phyloP scores from a whole-genome alignment of 2,329 filamentous ascomycete species.

The Metarhizium robertsii region DNA sequence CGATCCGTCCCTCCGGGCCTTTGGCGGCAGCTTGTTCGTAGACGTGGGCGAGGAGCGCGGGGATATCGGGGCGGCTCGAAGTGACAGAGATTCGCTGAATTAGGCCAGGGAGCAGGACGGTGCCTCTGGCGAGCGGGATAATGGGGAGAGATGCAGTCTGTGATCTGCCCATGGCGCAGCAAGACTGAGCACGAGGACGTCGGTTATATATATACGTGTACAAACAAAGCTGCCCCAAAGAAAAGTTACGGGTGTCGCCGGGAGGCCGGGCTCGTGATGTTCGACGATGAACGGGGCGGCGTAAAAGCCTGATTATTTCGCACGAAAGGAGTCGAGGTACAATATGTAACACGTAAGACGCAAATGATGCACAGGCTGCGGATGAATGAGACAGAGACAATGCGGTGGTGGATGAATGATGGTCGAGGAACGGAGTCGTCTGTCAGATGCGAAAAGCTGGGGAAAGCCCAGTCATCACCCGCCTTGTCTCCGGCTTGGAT shows the following conservation, averaged over 20 bases:
- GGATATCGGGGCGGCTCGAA: slow-evolving; percentile 73
- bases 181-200: background rate
- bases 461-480: too few relatives aligned
- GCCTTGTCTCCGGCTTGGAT: too few relatives aligned
- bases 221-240: background rate
- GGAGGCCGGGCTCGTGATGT: background rate
- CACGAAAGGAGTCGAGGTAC: background rate
- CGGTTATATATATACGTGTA: background rate
- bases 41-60: slow-evolving; percentile 75
- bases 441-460: too few relatives aligned
- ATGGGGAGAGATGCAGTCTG: slow-evolving; percentile 54
- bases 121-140: slow-evolving; percentile 71
- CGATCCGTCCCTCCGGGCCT: slow-evolving; percentile 53
- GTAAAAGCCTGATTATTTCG: background rate
- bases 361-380: background rate
- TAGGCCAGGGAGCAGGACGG: slow-evolving; percentile 77
- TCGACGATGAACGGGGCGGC: background rate
- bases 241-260: background rate
- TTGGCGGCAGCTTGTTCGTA: slow-evolving; percentile 67
- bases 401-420: background rate
- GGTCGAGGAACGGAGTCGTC: background rate
- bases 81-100: slow-evolving; percentile 77
- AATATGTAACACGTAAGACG: background rate
- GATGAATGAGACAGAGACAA: background rate
- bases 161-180: slow-evolving; percentile 27